phyloP scores from a whole-genome alignment of 1,284 basidiomycete genomes.

The Athelia psychrophila region DNA sequence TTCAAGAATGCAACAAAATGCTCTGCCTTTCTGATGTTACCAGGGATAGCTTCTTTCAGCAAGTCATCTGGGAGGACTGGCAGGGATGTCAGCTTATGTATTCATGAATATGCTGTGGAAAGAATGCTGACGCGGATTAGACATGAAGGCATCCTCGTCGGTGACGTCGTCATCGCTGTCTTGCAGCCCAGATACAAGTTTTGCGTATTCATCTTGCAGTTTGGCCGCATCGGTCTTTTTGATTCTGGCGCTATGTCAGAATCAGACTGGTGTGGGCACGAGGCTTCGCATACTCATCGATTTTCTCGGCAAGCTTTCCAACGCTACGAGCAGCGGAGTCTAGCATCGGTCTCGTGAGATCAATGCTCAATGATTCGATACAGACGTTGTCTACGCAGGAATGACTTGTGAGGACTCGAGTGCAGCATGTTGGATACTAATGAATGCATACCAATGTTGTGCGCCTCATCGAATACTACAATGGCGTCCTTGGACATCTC shows the following conservation, averaged over 20 bases:
- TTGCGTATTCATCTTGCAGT: constrained; percentile 97
- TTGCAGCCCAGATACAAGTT: constrained; percentile 93
- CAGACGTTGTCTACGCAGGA: constrained; percentile 86
- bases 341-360: constrained; percentile 97
- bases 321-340: constrained; percentile 94
- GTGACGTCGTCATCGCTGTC: constrained; percentile 58
- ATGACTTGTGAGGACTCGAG: neutral
- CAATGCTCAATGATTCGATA: constrained; percentile 97
- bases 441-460: constrained; percentile 86
- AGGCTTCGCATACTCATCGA: constrained; percentile 79
- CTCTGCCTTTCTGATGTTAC: constrained; percentile 98
- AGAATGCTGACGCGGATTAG: constrained; percentile 74
- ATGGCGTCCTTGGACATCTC: constrained; percentile 98
- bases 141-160: constrained; percentile 84
- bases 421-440: neutral
- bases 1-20: constrained; percentile 99
- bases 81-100: constrained; percentile 5
- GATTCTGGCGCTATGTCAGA: constrained; percentile 53
- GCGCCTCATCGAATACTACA: constrained; percentile 99
- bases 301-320: constrained; percentile 84
- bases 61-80: constrained; percentile 93
- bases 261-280: neutral
- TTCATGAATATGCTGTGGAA: neutral
- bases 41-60: constrained; percentile 93
- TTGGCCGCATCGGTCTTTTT: constrained; percentile 93